phyloP scores from a whole-genome alignment of 495 filamentous ascomycete species.

The Podospora pseudocomata region DNA sequence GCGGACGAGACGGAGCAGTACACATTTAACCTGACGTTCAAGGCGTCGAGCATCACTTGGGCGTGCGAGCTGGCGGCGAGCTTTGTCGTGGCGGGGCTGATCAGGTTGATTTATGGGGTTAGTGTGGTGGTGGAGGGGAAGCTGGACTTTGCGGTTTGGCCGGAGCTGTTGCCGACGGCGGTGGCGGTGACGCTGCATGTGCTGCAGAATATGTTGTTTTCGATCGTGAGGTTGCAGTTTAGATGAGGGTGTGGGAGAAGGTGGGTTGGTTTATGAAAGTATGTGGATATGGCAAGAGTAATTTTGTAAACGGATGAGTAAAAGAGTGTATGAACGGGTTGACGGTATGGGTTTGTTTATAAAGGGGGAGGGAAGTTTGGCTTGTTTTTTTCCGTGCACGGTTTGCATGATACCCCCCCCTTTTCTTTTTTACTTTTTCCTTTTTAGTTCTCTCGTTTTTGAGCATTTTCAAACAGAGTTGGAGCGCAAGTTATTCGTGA shows the following conservation, averaged over 20 bases:
- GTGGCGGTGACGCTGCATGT: slow-evolving; percentile 61
- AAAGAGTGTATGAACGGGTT: background rate
- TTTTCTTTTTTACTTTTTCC: background rate
- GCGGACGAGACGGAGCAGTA: slow-evolving; percentile 42
- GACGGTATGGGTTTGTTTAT: background rate
- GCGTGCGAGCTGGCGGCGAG: slow-evolving; percentile 57
- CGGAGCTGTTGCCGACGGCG: slow-evolving; percentile 58
- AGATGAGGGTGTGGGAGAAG: slow-evolving; percentile 28
- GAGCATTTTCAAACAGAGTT: too few species aligned
- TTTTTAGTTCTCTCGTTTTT: background rate
- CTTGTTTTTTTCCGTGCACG: background rate
- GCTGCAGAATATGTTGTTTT: slow-evolving; percentile 64
- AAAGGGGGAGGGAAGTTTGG: background rate
- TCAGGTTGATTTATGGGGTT: slow-evolving; percentile 51
- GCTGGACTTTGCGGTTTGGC: slow-evolving; percentile 56
- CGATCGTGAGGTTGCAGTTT: slow-evolving; percentile 59
- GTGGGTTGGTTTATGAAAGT: background rate
- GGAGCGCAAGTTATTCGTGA: too few species aligned
- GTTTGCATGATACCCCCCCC: background rate
- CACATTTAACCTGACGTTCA: slow-evolving; percentile 56
- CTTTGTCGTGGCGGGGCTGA: slow-evolving; percentile 53
- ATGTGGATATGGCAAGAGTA: background rate
- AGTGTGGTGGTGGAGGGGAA: slow-evolving; percentile 57
- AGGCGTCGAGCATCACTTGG: slow-evolving; percentile 57
- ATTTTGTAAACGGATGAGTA: background rate